Evolutionary conservation across 2,329 filamentous ascomycete species (phyloP).

Genomic region (Alternaria sp.): DNA sequence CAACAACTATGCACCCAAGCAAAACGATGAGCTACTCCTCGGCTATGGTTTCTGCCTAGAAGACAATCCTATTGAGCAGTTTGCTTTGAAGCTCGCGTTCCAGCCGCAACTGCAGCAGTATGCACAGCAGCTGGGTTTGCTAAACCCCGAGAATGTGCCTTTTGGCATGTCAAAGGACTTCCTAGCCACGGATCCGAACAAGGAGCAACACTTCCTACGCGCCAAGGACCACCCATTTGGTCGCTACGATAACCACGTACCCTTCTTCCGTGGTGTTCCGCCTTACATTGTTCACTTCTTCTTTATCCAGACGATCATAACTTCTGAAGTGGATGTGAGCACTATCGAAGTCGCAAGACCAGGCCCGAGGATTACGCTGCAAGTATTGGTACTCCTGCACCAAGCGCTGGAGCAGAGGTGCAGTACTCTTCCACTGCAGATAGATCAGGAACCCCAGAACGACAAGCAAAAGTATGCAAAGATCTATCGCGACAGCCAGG

Average conservation of each 20-base stretch:
- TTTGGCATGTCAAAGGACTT: constrained; percentile 36
- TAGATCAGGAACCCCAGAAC: constrained; percentile 29
- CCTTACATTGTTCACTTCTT: constrained; percentile 42
- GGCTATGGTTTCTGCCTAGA: constrained; percentile 61
- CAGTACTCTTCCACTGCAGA: constrained; percentile 21
- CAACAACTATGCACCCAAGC: constrained; percentile 62
- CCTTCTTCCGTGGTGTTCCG: constrained; percentile 44
- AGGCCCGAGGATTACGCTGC: constrained; percentile 27
- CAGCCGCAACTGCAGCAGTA: constrained; percentile 41
- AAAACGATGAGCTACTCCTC: constrained; percentile 60
- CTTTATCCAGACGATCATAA: constrained; percentile 35
- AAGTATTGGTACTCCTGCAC: constrained; percentile 31
- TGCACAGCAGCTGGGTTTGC: constrained; percentile 22
- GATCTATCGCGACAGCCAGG: constrained; percentile 54
- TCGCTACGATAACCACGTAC: constrained; percentile 38
- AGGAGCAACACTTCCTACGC: constrained; percentile 45
- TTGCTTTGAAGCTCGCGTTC: constrained; percentile 52
- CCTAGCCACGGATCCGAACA: constrained; percentile 26
- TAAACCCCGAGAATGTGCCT: constrained; percentile 26
- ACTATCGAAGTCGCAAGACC: constrained; percentile 20
- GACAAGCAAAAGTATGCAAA: constrained; percentile 50
- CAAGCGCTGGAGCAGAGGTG: constrained; percentile 32
- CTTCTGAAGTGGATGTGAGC: constrained; percentile 21
- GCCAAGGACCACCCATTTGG: constrained; percentile 39
- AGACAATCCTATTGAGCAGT: constrained; percentile 56